Evolutionary conservation across 805 yeast genomes (phyloP), one percentile per base, ranked within the genome.

Genomic region (Priceomyces carsonii): DNA sequence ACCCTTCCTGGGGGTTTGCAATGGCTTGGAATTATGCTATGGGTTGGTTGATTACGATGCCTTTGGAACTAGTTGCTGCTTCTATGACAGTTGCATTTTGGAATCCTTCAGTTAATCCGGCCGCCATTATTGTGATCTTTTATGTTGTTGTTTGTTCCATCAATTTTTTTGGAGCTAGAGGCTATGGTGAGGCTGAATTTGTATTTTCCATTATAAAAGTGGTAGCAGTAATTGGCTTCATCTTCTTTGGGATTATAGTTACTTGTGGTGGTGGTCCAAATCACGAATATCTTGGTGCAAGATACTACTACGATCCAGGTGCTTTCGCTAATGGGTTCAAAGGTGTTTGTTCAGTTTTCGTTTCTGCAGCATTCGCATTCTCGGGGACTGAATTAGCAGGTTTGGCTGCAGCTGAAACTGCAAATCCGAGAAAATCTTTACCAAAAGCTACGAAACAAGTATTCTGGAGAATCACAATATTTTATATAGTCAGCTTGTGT

Each of bases 381-480:
- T 68, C 65, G 2, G 69, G 69, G 9, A 48, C 59, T 26, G 69
- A 63, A 44, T 53, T 63, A 50, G 63, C 62, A 16, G 69, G 66
- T 8, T 53, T 63, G 31, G 64, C 69, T 5, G 58, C 63, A 16
- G 64, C 66, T 8, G 74, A 68, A 45, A 59, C 67, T 3, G 55
- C 51, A 24, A 59, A 68, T 44, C 74, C 74, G 1, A 39, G 61
- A 13, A 55, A 57, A 29, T 55, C 63, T 2, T 52, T 68, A 36
- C 74, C 74, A 9, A 57, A 51, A 29, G 74, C 74, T 10, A 59
- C 66, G 21, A 61, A 61, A 37, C 72, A 68, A 42, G 71, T 67
- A 2, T 67, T 68, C 44, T 63, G 71, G 70, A 51, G 74, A 50
- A 55, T 68, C 33, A 58, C 64, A 38, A 38, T 66, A 32, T 68